Evolutionary conservation across 352 stramenopile species (phyloP), one percentile per base, ranked within the genome.

Genomic region (Phytophthora europaea): DNA sequence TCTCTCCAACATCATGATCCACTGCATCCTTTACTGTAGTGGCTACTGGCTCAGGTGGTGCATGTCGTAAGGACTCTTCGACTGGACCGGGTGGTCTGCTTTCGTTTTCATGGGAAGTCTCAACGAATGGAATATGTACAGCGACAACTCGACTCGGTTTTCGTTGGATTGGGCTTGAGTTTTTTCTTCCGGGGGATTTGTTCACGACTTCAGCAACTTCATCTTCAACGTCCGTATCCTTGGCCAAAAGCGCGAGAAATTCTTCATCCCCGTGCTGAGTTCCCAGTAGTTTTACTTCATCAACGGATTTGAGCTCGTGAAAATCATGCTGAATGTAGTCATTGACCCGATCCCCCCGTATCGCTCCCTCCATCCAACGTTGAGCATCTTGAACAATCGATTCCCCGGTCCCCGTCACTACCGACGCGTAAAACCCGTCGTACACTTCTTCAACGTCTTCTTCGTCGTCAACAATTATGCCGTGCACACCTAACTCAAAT

Each of bases 281-380:
- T 0, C 83, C 87, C 1, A 93, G 59, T 20, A 81, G 43, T 16
- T 78, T 66, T 12, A 91, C 85, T 4, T 92, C 80, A 18, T 88
- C 70, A 23, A 95, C 73, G 3, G 73, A 65, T 52, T 89, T 83
- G 23, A 93, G 71, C 54, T 88, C 81, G 51, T 90, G 74, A 38
- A 89, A 92, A 18, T 93, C 88, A 22, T 87, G 72, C 64, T 95
- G 87, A 45, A 94, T 74, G 65, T 90, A 94, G 13, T 72, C 50
- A 13, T 73, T 73, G 20, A 83, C 63, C 4, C 65, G 75, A 18
- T 89, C 82, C 4, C 55, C 72, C 12, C 76, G 67, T 4, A 89
- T 36, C 4, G 84, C 88, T 4, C 70, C 61, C n/a, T 81, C 65
- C n/a, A 95, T 82, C 85, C 85, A 95, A 28, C 73, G 73, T 57